Base-by-base conservation (phyloP, 805 yeast genomes). In the Kodamaea nitidulidarum region DNA sequence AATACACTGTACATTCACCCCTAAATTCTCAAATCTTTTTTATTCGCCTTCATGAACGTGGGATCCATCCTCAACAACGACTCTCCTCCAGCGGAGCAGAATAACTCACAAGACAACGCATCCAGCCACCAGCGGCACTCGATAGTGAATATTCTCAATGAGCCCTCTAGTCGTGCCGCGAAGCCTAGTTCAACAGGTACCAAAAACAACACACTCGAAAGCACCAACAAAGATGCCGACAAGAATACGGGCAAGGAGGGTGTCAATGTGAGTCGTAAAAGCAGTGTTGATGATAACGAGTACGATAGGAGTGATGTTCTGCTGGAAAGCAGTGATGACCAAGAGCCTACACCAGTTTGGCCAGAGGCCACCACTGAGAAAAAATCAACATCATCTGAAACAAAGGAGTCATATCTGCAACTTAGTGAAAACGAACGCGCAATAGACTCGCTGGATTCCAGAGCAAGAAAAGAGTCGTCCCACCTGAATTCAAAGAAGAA, bases 151-250 rank as follows among this genome's bases (percentile, higher is more conserved):
- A 48, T 58, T 37, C 48, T 60, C 26, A 60, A 59, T 38, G 62
- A 52, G 21, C 40, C 44, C 8, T 31, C 42, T 8, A 25, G 18
- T 22, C 32, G 9, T 16, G 15, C 18, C n/a, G 25, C 32, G 12
- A 34, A 32, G 16, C 38, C 39, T 35, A 32, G 27, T 12, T 32
- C 35, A 8, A 17, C 34, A 3, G 17, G 15, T 22, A 46, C 39
- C 32, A 36, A 56, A 30, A 58, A 48, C 41, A 48, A 52, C 21
- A 55, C 55, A 14, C 58, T 56, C 15, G 46, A 43, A 16, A 49
- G 73, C 34, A 71, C 78, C 6, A 71, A 67, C 35, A 63, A 58
- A 9, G 77, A 70, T 45, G 64, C 68, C 15, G 78, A 69, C 36
- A 51, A 67, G 17, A 58, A 60, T 21, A 44, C 52, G 17, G 76